These are phyloP conservation scores for Mucor ambiguus DNA, from an alignment of 371 early-diverging fungal species.

Conservation along the genomic window DNA sequence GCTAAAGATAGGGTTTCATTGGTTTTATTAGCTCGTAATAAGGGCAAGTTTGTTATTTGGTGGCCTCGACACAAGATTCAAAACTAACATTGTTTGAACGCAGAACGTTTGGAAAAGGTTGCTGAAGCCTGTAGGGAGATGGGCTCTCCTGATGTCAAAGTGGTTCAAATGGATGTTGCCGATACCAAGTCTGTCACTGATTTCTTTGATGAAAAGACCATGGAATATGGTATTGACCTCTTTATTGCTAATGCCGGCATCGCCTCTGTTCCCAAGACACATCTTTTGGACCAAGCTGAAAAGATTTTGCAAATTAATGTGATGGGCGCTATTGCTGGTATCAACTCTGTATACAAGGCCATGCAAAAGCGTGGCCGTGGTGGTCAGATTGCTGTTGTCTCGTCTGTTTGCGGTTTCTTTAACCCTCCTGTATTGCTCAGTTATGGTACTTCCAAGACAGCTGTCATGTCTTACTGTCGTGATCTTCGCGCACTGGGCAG, in stretches of 20 bases:
- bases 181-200: slow-evolving; percentile 15
- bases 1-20: slow-evolving; percentile 19
- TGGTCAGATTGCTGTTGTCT: slow-evolving; percentile 26
- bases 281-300: slow-evolving; percentile 18
- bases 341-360: slow-evolving; percentile 22
- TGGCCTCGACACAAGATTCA: neutral
- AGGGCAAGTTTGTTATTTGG: slow-evolving; percentile 8
- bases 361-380: slow-evolving; percentile 22
- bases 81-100: neutral
- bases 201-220: slow-evolving; percentile 16
- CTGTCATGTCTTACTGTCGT: slow-evolving; percentile 24
- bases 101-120: slow-evolving; percentile 26
- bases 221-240: slow-evolving; percentile 20
- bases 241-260: slow-evolving; percentile 32
- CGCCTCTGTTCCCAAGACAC: slow-evolving; percentile 1
- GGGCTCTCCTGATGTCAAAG: slow-evolving; percentile 26
- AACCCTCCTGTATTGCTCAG: slow-evolving; percentile 13
- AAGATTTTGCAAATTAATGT: slow-evolving; percentile 17
- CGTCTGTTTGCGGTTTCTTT: slow-evolving; percentile 19
- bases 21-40: slow-evolving; percentile 23
- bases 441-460: slow-evolving; percentile 25
- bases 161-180: slow-evolving; percentile 24
- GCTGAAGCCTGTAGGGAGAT: slow-evolving; percentile 19
- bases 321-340: slow-evolving; percentile 19
- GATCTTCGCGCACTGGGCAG: slow-evolving; percentile 24